A percentile compares a stretch with the other conserved stretches of the same genome.
These are phyloP conservation scores for Chytriomyces sp. DNA, from an alignment of 192 early-diverging fungal genomes.

Conservation along the genomic window DNA sequence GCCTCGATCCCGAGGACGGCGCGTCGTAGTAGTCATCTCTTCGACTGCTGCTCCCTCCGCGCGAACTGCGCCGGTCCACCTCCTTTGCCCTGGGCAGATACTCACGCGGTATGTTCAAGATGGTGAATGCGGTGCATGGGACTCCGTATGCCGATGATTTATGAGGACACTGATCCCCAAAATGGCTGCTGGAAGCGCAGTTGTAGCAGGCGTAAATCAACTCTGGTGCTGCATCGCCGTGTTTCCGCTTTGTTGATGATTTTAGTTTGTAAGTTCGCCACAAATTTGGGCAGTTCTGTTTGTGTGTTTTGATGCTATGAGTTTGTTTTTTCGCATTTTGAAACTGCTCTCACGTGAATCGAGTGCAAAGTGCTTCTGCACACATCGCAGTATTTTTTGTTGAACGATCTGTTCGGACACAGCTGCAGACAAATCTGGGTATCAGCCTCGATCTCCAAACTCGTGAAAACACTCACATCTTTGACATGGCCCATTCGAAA, in stretches of 20 bases:
- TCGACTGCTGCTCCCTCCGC: background rate
- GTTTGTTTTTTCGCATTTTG: background rate
- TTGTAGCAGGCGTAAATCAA: conserved; percentile 11
- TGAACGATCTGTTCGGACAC: background rate
- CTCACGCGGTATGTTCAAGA: background rate
- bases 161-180: conserved; percentile 19
- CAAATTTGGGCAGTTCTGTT: conserved; percentile 16
- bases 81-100: background rate
- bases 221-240: background rate
- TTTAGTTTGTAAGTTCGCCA: conserved; percentile 21
- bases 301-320: background rate
- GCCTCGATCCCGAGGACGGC: background rate
- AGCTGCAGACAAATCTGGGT: background rate
- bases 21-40: no score
- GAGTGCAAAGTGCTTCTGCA: conserved; percentile 10
- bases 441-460: no score
- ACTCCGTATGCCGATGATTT: background rate
- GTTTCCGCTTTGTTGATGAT: background rate
- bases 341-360: background rate
- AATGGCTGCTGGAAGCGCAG: conserved; percentile 8
- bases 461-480: background rate
- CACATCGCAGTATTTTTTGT: conserved; percentile 2
- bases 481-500: conserved; percentile 23
- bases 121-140: background rate
- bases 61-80: background rate